These are phyloP conservation scores for Apiospora sp. DNA, from an alignment of 2,329 filamentous ascomycete species.

Conservation along the genomic window DNA sequence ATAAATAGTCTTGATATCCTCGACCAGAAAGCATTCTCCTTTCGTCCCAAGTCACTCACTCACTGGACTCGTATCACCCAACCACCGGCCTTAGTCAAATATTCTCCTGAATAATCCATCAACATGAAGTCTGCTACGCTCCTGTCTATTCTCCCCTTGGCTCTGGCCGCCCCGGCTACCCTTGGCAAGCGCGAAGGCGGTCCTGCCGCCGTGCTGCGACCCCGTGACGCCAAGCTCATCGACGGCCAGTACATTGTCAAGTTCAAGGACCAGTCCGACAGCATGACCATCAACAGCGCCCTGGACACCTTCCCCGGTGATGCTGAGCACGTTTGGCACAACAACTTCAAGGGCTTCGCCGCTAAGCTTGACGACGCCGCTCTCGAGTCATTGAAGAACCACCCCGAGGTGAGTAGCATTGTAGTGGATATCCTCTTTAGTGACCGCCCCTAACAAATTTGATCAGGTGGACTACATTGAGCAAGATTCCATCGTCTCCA, in stretches of 20 bases:
- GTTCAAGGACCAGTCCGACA: slow-evolving; percentile 44
- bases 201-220: slow-evolving; percentile 30
- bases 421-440: neutral
- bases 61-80: slow-evolving; percentile 17
- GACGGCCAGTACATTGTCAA: slow-evolving; percentile 50
- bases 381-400: slow-evolving; percentile 45
- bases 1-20: slow-evolving; percentile 23
- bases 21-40: neutral
- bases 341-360: slow-evolving; percentile 47
- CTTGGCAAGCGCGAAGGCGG: slow-evolving; percentile 28
- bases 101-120: slow-evolving; percentile 21
- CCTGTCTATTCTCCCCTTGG: slow-evolving; percentile 32
- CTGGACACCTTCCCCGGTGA: slow-evolving; percentile 29
- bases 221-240: slow-evolving; percentile 32
- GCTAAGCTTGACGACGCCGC: slow-evolving; percentile 49
- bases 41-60: slow-evolving; percentile 24
- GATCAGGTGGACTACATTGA: slow-evolving; percentile 35
- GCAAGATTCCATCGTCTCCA: slow-evolving; percentile 33
- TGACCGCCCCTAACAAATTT: neutral
- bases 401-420: slow-evolving; percentile 45
- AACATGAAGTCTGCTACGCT: slow-evolving; percentile 31
- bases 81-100: slow-evolving; percentile 8
- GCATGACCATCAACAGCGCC: slow-evolving; percentile 39
- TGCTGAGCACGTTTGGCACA: slow-evolving; percentile 36
- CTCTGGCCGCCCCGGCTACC: slow-evolving; percentile 30